These are phyloP conservation scores for Phytophthora tentaculata DNA, from an alignment of 352 stramenopile species.

Conservation along the genomic window DNA sequence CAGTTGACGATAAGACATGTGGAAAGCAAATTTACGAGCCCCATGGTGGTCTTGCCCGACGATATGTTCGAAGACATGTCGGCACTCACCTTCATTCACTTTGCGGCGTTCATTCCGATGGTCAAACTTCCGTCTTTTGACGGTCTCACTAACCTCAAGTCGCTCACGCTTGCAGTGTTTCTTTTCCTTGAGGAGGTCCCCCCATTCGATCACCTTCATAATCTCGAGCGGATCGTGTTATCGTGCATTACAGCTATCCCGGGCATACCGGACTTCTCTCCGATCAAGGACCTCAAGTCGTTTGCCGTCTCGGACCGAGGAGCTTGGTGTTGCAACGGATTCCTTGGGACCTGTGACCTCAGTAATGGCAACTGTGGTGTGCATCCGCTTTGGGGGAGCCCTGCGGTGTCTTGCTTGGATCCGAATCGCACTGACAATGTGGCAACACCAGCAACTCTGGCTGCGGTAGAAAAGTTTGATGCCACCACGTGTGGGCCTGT, in stretches of 20 bases:
- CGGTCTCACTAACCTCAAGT: constrained; percentile 38
- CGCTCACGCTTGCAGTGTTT: constrained; percentile 34
- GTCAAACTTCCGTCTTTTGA: constrained; percentile 29
- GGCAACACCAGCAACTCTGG: constrained; percentile 10
- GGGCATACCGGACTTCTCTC: constrained; percentile 24
- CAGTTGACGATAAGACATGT: neutral
- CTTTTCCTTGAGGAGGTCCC: constrained; percentile 16
- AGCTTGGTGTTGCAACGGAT: constrained; percentile 43
- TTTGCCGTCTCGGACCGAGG: constrained; percentile 15
- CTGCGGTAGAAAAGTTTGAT: constrained; percentile 12
- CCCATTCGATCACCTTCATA: constrained; percentile 13
- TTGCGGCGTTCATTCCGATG: constrained; percentile 31
- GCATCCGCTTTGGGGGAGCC: constrained; percentile 22
- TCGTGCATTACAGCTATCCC: neutral
- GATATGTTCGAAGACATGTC: constrained; percentile 47
- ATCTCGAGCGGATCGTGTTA: constrained; percentile 33
- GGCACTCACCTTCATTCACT: constrained; percentile 44
- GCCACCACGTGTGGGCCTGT: constrained; percentile 10
- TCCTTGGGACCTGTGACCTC: constrained; percentile 29
- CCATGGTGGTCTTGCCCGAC: constrained; percentile 14
- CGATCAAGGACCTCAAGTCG: constrained; percentile 14
- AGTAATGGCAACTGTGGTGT: constrained; percentile 12
- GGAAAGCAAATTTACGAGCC: constrained; percentile 5
- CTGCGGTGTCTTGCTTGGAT: constrained; percentile 16
- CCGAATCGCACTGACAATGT: constrained; percentile 13